Evolutionary conservation across 495 filamentous ascomycete genomes (phyloP).

Genomic region (Xylaria nigripes): DNA sequence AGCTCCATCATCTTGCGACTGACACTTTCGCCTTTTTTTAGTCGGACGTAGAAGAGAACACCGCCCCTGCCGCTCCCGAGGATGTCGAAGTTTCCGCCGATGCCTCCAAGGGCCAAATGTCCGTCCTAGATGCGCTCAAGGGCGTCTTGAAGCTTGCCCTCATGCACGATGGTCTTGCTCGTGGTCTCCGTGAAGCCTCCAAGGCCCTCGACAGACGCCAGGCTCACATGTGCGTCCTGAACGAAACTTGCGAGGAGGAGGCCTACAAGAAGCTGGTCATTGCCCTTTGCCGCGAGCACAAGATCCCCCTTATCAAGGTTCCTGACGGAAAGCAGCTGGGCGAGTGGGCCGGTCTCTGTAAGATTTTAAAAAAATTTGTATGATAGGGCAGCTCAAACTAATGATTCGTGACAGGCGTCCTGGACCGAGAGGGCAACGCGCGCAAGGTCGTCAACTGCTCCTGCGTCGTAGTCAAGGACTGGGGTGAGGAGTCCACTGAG

Average conservation of each 20-base stretch:
- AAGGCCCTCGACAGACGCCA: conserved; percentile 97
- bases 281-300: conserved; percentile 94
- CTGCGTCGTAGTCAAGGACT: conserved; percentile 97
- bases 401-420: conserved; percentile 57
- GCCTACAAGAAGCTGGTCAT: conserved; percentile 99
- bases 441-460: conserved; percentile 99
- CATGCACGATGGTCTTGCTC: conserved; percentile 98
- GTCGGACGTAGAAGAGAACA: conserved; percentile 71
- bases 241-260: conserved; percentile 99
- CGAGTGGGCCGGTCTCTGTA: conserved; percentile 99
- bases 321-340: conserved; percentile 98
- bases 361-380: conserved; percentile 24
- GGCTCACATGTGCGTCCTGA: conserved; percentile 99
- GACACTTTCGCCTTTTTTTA: conserved; percentile 18
- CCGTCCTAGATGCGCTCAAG: conserved; percentile 94
- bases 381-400: conserved; percentile 6
- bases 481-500: conserved; percentile 99
- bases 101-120: conserved; percentile 87
- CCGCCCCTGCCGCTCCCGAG: conserved; percentile 65
- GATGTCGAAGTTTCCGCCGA: conserved; percentile 90
- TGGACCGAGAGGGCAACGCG: conserved; percentile 98
- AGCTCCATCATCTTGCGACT: not conserved
- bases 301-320: conserved; percentile 99
- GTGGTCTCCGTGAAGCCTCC: conserved; percentile 92
- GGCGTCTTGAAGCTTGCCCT: conserved; percentile 95